Percentiles rank a stretch among this genome's conserved stretches.
Conservation (phyloP, 2,329 filamentous ascomycete genomes). For the Aspergillus flavus region DNA sequence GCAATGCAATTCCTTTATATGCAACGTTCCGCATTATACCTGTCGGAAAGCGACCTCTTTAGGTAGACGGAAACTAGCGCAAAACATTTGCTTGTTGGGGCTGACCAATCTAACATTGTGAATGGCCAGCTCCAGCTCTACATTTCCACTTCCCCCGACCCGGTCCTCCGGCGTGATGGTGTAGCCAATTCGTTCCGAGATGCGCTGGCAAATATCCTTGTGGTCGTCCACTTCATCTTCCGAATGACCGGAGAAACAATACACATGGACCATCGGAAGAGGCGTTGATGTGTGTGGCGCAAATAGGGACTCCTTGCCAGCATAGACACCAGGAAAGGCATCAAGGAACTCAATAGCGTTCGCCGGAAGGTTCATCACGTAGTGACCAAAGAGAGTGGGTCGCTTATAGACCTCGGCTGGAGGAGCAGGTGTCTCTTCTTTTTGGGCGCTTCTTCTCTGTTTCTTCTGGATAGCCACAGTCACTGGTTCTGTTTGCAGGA, state of each 20-base stretch:
- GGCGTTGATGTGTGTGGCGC: constrained; percentile 58
- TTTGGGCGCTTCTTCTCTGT: constrained; percentile 23
- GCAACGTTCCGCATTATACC: constrained; percentile 13
- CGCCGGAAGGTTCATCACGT: constrained; percentile 96
- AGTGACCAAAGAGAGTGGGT: constrained; percentile 82
- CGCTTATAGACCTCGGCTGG: constrained; percentile 33
- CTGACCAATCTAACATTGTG: constrained; percentile 80
- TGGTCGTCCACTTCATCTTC: constrained; percentile 68
- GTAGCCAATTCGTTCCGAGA: constrained; percentile 63
- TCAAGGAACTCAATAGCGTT: constrained; percentile 82
- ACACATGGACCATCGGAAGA: constrained; percentile 86
- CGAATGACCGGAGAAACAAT: constrained; percentile 87
- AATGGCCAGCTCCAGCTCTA: constrained; percentile 61
- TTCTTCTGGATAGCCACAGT: constrained; percentile 52
- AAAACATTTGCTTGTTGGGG: constrained; percentile 95
- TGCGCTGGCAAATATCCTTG: constrained; percentile 65
- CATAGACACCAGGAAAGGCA: constrained; percentile 77
- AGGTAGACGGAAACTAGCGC: constrained; percentile 86
- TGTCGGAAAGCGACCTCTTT: constrained; percentile 73
- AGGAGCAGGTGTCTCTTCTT: constrained; percentile 34
- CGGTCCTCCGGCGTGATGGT: constrained; percentile 58
- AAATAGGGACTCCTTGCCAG: constrained; percentile 69
- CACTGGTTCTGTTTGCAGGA: constrained; percentile 52
- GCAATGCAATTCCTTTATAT: constrained; percentile 15
- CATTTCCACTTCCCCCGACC: constrained; percentile 54